Evolutionary conservation across 345 rosid species (phyloP), one percentile per base, ranked within the genome.

Genomic region (Salix caprea): DNA sequence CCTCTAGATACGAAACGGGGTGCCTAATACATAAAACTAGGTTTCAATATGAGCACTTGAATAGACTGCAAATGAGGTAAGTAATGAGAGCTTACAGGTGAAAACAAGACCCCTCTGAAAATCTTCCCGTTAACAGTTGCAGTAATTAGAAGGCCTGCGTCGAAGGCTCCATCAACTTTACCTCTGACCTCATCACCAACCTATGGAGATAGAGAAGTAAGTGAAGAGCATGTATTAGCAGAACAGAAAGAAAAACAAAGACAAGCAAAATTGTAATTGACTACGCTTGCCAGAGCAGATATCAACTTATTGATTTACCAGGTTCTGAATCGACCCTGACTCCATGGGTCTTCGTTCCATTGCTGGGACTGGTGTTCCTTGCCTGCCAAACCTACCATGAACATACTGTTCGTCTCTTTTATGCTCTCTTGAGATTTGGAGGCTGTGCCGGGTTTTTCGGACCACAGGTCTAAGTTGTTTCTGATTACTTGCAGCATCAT

Each of bases 121-220:
- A 86, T 82, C 80, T 82, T 90, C 71, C 94, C 96, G 34, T 88
- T 84, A 15, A 90, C 89, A 23, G 76, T 86, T 11, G 92, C 94
- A 14, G 96, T 91, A 76, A 91, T 78, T 18, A 91, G 77, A 77
- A 88, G 83, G 58, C 96, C 94, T 0, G 92, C 86, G 77, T 91
- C 97, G 30, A 91, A 91, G 0, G 90, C 85, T 76, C 90, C 92
- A 34, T 91, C 97, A 4, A 91, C 91, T 80, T 86, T 90, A 48
- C 97, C 97, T 0, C 75, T 76, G 12, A 91, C 88, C 36, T 91
- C 92, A 24, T 90, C 90, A 56, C 97, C 97, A n/a, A 87, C 81
- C 97, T 90, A 66, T 11, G 72, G 10, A 76, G 21, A 69, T 30
- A 1, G 14, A 13, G 68, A 32, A 24, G n/a, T 12, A 1, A 24